These are phyloP conservation scores for Neodidymelliopsis sp. DNA, from an alignment of 2,329 filamentous ascomycete genomes.

Conservation along the genomic window DNA sequence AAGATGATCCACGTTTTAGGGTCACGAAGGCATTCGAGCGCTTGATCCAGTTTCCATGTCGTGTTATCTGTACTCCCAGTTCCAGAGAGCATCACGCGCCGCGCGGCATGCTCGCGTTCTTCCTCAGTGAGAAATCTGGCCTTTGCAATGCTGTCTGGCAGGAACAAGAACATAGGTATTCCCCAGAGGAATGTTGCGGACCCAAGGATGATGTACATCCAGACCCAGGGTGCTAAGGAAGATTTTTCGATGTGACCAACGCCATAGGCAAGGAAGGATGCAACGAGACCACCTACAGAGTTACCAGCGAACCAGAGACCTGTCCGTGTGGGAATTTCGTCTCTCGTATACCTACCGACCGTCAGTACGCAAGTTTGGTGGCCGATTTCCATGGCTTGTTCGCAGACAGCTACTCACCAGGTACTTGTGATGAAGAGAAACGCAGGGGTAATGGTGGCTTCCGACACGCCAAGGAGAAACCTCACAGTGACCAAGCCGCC, in stretches of 20 bases:
- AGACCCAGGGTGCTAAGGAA: conserved; percentile 8
- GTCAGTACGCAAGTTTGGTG: background rate
- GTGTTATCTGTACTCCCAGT: conserved; percentile 30
- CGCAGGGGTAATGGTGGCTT: conserved; percentile 13
- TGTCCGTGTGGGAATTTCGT: conserved; percentile 11
- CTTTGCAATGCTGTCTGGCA: conserved; percentile 6
- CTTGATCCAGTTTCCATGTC: conserved; percentile 15
- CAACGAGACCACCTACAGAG: conserved; percentile 11
- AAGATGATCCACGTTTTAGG: conserved; percentile 15
- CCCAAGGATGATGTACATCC: conserved; percentile 13
- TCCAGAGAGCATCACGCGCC: conserved; percentile 34
- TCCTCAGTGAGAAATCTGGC: conserved; percentile 9
- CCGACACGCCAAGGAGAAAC: conserved; percentile 10
- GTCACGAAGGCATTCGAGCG: conserved; percentile 7
- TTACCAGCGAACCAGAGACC: conserved; percentile 10
- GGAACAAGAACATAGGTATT: conserved; percentile 6
- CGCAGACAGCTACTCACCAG: conserved; percentile 28
- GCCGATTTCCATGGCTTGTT: conserved; percentile 33
- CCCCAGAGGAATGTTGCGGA: conserved; percentile 6
- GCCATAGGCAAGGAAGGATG: conserved; percentile 12
- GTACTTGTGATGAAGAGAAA: conserved; percentile 39
- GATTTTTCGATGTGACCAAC: conserved; percentile 6
- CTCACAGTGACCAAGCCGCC: conserved; percentile 4
- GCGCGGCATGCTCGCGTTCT: conserved; percentile 26
- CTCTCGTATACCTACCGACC: conserved; percentile 6